Percentiles rank a stretch among this genome's conserved stretches.
These are phyloP conservation scores for Psilocybe subaeruginosa DNA, from an alignment of 768 basidiomycete genomes.

Conservation along the genomic window DNA sequence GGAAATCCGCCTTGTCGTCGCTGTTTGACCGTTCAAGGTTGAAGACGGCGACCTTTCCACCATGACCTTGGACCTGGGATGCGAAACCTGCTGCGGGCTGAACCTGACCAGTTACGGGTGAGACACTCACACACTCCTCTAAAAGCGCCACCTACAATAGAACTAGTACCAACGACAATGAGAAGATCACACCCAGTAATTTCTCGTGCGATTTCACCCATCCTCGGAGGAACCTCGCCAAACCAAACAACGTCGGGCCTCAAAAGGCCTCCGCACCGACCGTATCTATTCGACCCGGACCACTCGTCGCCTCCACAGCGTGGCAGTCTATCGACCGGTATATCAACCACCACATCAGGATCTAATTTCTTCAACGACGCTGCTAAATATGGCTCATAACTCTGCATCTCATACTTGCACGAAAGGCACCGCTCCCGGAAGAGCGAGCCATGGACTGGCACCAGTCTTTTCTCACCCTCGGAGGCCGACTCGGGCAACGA, in stretches of 20 bases:
- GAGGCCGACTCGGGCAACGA: conserved; percentile 15
- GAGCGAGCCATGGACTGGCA: conserved; percentile 57
- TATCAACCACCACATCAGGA: conserved; percentile 10
- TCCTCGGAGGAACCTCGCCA: conserved; percentile 36
- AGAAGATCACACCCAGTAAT: conserved; percentile 39
- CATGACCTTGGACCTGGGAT: conserved; percentile 30
- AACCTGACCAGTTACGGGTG: conserved; percentile 27
- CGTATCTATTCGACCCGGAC: conserved; percentile 31
- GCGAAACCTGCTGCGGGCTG: conserved; percentile 39
- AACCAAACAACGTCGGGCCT: conserved; percentile 52
- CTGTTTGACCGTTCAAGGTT: conserved; percentile 36
- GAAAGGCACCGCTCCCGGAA: conserved; percentile 46
- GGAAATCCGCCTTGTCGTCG: conserved; percentile 45
- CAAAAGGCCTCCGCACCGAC: conserved; percentile 35
- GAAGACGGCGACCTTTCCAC: conserved; percentile 42
- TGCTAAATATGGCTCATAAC: conserved; percentile 8
- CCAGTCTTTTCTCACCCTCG: conserved; percentile 21
- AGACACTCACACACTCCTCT: background rate
- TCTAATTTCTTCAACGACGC: background rate
- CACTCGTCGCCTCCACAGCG: conserved; percentile 26
- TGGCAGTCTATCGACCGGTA: conserved; percentile 32
- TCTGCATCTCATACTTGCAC: conserved; percentile 20
- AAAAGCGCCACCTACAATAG: conserved; percentile 30
- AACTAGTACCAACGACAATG: conserved; percentile 48
- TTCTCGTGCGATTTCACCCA: conserved; percentile 35